Percentiles rank a stretch among this genome's conserved stretches.
phyloP scores from a whole-genome alignment of 352 stramenopile genomes.

The Pythium volutum region DNA sequence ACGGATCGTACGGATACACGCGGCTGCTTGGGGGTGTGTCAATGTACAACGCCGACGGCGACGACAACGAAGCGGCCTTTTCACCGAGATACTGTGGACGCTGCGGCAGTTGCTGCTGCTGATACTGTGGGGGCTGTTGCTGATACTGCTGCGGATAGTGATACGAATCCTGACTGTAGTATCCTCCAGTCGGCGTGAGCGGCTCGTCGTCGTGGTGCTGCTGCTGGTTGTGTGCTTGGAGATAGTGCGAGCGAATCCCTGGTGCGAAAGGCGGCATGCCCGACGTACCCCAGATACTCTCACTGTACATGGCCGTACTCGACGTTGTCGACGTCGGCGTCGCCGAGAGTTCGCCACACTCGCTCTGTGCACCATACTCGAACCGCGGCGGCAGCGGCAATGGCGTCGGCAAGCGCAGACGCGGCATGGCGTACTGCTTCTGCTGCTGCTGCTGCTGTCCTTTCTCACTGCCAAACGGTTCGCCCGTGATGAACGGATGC shows the following conservation, averaged over 20 bases:
- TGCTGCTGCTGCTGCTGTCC: too few species aligned
- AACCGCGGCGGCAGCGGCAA: not conserved
- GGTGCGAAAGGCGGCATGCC: conserved; percentile 17
- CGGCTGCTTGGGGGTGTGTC: conserved; percentile 3
- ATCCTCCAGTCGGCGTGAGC: conserved; percentile 13
- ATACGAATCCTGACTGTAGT: conserved; percentile 12
- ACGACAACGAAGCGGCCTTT: conserved; percentile 1
- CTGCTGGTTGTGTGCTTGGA: too few species aligned
- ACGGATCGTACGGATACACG: conserved; percentile 22
- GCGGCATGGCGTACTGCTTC: not conserved
- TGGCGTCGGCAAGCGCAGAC: too few species aligned
- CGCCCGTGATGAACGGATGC: conserved; percentile 50
- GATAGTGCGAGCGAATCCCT: not conserved
- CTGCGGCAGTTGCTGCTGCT: not conserved
- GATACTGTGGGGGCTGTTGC: not conserved
- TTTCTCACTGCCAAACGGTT: conserved; percentile 24
- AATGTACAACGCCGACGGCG: not conserved
- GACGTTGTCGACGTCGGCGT: not conserved
- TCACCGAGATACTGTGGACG: not conserved
- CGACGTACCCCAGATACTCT: conserved; percentile 14
- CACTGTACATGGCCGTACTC: not conserved
- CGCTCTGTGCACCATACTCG: not conserved
- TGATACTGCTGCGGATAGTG: not conserved
- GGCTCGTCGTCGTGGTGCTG: conserved; percentile 2
- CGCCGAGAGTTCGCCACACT: not conserved